Evolutionary conservation across 352 stramenopile species (phyloP).

Genomic region (Globisporangium parvum): DNA sequence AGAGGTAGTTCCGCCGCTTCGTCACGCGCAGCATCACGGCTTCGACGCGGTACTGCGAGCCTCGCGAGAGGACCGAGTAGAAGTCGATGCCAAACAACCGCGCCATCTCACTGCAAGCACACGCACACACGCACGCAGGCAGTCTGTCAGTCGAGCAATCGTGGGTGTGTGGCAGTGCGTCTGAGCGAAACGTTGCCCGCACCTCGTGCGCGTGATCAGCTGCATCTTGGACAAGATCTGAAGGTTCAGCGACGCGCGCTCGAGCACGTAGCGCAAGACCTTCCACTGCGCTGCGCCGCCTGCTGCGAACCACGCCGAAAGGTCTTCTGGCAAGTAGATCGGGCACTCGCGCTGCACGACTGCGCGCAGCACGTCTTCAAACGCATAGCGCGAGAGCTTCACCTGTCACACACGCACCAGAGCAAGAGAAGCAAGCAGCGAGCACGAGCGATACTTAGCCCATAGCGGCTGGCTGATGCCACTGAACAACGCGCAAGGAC

Average conservation of each 20-base stretch:
- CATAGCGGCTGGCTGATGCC: background rate
- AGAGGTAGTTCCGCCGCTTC: slow-evolving; percentile 83
- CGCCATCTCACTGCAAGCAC: slow-evolving; percentile 82
- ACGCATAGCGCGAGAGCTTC: slow-evolving; percentile 76
- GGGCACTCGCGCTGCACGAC: slow-evolving; percentile 64
- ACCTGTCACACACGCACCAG: slow-evolving; percentile 31
- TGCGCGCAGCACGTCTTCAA: slow-evolving; percentile 69
- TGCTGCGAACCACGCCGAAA: slow-evolving; percentile 56
- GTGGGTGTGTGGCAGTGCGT: too few relatives aligned
- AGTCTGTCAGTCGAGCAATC: background rate
- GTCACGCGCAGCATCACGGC: slow-evolving; percentile 90
- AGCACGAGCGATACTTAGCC: background rate
- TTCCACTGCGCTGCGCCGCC: slow-evolving; percentile 38
- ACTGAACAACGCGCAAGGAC: background rate
- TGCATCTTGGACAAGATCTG: slow-evolving; percentile 79
- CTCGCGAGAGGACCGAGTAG: slow-evolving; percentile 88
- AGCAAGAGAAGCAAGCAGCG: background rate
- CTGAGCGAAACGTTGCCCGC: too few relatives aligned
- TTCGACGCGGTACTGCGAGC: slow-evolving; percentile 93
- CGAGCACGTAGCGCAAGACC: slow-evolving; percentile 47
- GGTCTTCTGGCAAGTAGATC: slow-evolving; percentile 42
- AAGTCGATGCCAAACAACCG: slow-evolving; percentile 93
- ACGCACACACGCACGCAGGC: background rate
- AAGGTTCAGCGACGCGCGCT: slow-evolving; percentile 54
- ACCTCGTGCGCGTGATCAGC: slow-evolving; percentile 78